Base-by-base conservation (phyloP, 345 rosid genomes). In the Xanthoceras sorbifolium region DNA sequence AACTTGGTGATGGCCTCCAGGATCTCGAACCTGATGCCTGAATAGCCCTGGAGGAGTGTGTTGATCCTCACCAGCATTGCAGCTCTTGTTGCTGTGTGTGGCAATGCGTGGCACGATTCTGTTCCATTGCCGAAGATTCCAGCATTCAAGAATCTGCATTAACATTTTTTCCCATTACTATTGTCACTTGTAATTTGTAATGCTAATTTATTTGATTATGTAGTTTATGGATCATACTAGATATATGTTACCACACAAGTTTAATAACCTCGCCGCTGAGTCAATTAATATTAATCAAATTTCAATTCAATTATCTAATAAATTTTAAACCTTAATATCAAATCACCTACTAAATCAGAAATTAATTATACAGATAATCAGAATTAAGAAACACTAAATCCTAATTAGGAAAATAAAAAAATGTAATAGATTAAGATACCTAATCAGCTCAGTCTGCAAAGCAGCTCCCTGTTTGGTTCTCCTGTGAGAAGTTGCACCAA, bases 41-140 rank as follows among this genome's bases (percentile, higher is more conserved):
- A 84, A 59, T 79, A 84, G 25, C 87, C 87, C 23, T 84, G 87
- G 72, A 84, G 85, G 20, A 84, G 81, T 10, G 87, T 76, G 65
- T 84, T 84, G 77, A 82, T 71, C 54, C 87, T 76, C 38, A 84
- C 85, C 14, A 84, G 46, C 87, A 84, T 84, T 6, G 83, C 85
- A 0, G 87, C 87, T 61, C 83, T 84, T 25, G 85, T 82, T 52
- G 79, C 74, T 6, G 79, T 34, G 26, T 62, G 85, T 12, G 83
- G 81, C 74, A 84, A 34, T 6, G 69, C 75, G 26, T 83, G 84
- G 57, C 50, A 17, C 3, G 79, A 66, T 50, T 78, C 85, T 29
- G 81, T 59, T 9, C 83, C 78, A 54, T 65, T 64, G 34, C 82
- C 85, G 73, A 84, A 84, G 22, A 81, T 77, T 28, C 85, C 87